Base-by-base conservation (phyloP, 768 basidiomycete species). In the Dacryopinax primogenitus region DNA sequence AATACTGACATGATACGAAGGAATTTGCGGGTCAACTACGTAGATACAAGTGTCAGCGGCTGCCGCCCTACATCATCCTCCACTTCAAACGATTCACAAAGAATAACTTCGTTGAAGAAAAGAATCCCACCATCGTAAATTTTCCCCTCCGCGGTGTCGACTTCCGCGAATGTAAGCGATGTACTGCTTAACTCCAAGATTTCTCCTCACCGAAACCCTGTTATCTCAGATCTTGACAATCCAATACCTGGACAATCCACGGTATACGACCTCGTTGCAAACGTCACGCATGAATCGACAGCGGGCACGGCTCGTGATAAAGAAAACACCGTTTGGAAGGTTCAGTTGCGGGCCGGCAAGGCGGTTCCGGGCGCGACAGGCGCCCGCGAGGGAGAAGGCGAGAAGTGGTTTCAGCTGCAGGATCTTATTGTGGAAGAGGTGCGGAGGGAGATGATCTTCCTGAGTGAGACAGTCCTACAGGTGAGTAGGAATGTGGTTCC, bases 61-160 rank as follows among this genome's bases (percentile, higher is more conserved):
- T 99, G 67, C 96, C 96, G 37, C 90, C 82, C 62, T 97, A 96
- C 73, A 86, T 99, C 71, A 88, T 98, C 71, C 78, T 97, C 21
- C 90, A 95, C 74, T 94, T 88, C 81, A 98, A 94, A 74, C 85
- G 96, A 37, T 99, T 98, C 77, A 93, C 91, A 26, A 96, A 90
- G 74, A 99, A 98, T 74, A 81, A 81, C 63, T 97, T 98, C 71
- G 93, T 97, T 4, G 95, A 97, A 75, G 96, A 99, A 75, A 96
- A 96, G 76, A 99, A 99, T 71, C 95, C 95, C 7, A 99, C 96
- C 0, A 94, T 99, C 67, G 90, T 99, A 69, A 99, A 95, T 73
- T 99, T 96, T 72, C 95, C 95, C 1, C 79, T 97, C 28, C 83
- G 89, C 66, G 94, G 95, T 2, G 82, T 98, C 21, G 95, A 99